phyloP scores from a whole-genome alignment of 345 rosid genomes.

The Draba incana region DNA sequence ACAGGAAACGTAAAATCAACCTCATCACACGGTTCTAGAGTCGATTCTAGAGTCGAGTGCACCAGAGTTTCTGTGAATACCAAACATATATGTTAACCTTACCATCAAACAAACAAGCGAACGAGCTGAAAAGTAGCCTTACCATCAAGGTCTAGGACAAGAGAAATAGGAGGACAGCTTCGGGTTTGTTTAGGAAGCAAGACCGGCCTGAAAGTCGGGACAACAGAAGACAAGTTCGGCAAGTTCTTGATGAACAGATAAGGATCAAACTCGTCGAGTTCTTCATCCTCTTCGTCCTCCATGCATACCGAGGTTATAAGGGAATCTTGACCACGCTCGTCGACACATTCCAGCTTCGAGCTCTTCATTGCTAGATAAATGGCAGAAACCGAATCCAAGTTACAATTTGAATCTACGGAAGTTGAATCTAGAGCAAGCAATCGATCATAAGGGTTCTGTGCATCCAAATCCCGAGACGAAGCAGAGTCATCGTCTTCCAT shows the following conservation, averaged over 20 bases:
- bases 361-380: conserved; percentile 96
- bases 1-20: conserved; percentile 96
- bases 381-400: conserved; percentile 76
- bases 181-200: conserved; percentile 94
- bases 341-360: conserved; percentile 90
- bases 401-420: conserved; percentile 44
- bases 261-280: conserved; percentile 92
- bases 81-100: conserved; percentile 3
- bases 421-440: conserved; percentile 48
- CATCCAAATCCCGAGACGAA: conserved; percentile 44
- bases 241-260: conserved; percentile 89
- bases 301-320: conserved; percentile 58
- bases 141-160: conserved; percentile 98
- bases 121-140: conserved; percentile 36
- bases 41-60: conserved; percentile 85
- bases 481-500: conserved; percentile 45
- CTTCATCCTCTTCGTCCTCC: conserved; percentile 79
- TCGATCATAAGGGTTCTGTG: conserved; percentile 42
- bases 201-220: conserved; percentile 82
- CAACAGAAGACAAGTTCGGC: conserved; percentile 83
- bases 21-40: conserved; percentile 80
- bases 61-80: conserved; percentile 84
- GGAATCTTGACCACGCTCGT: conserved; percentile 84
- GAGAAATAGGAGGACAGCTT: conserved; percentile 93
- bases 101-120: neutral